A percentile compares a stretch with the other conserved stretches of the same genome.
Conservation (phyloP, 1,284 basidiomycete species). For the Lignosus rhinocerotis region DNA sequence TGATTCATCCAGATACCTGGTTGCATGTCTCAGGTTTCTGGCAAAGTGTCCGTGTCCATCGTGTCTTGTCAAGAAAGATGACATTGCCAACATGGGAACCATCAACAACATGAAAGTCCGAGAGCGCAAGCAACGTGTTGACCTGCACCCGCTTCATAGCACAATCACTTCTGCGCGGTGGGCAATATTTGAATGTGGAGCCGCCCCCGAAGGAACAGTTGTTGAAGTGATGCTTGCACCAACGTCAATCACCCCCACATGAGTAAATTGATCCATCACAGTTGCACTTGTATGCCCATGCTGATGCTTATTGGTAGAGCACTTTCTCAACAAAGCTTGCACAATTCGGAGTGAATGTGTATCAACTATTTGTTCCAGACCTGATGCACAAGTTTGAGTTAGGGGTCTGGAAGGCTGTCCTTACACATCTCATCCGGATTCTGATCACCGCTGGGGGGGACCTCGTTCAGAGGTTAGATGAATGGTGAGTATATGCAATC, state of each 20-base stretch:
- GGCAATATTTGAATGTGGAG: slow-evolving; percentile 15
- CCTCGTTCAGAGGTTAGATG: not conserved
- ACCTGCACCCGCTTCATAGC: not conserved
- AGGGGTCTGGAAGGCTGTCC: slow-evolving; percentile 35
- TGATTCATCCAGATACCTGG: not conserved
- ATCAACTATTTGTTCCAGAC: slow-evolving; percentile 34
- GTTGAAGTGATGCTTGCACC: slow-evolving; percentile 10
- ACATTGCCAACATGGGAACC: not conserved
- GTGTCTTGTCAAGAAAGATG: not conserved
- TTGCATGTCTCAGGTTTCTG: slow-evolving; percentile 13
- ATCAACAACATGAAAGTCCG: not conserved
- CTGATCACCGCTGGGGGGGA: not conserved
- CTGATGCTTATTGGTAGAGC: slow-evolving; percentile 19
- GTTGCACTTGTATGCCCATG: too few species aligned
- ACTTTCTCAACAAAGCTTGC: slow-evolving; percentile 27
- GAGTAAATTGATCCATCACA: too few species aligned
- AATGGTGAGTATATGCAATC: too few species aligned
- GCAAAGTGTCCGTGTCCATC: not conserved
- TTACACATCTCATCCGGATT: slow-evolving; percentile 13
- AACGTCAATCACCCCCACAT: not conserved
- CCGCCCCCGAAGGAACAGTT: slow-evolving; percentile 1
- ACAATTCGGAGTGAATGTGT: slow-evolving; percentile 26
- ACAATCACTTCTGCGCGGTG: slow-evolving; percentile 6
- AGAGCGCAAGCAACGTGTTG: not conserved
- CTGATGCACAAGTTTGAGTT: slow-evolving; percentile 40